Conservation (phyloP, 1,139 yeast genomes). For the Candida dubliniensis region DNA sequence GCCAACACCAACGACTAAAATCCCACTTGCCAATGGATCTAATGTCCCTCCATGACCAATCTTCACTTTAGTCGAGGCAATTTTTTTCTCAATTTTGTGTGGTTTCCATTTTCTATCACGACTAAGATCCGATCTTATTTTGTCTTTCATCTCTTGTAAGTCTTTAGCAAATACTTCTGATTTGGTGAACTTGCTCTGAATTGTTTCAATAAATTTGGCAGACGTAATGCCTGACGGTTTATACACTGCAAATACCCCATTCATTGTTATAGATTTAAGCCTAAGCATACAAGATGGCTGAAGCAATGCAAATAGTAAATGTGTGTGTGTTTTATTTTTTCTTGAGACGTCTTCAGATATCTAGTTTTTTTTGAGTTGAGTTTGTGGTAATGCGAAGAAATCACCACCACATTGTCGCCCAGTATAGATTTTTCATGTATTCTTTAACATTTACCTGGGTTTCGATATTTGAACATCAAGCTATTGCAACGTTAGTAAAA, state of each 20-base stretch:
- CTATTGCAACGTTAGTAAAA: constrained; percentile 11
- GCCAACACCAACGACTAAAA: constrained; percentile 87
- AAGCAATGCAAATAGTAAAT: background rate
- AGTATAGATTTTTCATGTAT: too few relatives aligned
- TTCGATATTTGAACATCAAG: constrained; percentile 51
- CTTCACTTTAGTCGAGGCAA: constrained; percentile 60
- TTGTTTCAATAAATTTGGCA: constrained; percentile 62
- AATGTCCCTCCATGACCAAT: constrained; percentile 99
- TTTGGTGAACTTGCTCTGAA: constrained; percentile 63
- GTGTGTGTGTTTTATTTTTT: constrained; percentile 1
- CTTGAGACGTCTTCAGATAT: constrained; percentile 5
- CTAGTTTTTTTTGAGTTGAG: background rate
- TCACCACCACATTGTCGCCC: background rate
- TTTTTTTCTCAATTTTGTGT: constrained; percentile 45
- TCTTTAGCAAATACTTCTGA: constrained; percentile 61
- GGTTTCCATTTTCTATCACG: constrained; percentile 49
- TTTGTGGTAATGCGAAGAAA: background rate
- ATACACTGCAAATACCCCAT: constrained; percentile 90
- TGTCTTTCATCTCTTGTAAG: constrained; percentile 40
- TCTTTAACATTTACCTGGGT: constrained; percentile 19
- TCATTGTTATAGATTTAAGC: constrained; percentile 41
- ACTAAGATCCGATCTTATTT: constrained; percentile 35
- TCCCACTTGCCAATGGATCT: constrained; percentile 94
- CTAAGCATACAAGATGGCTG: constrained; percentile 13
- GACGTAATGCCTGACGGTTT: constrained; percentile 90